phyloP scores from a whole-genome alignment of 768 basidiomycete genomes.

The Crassisporium funariophilum region DNA sequence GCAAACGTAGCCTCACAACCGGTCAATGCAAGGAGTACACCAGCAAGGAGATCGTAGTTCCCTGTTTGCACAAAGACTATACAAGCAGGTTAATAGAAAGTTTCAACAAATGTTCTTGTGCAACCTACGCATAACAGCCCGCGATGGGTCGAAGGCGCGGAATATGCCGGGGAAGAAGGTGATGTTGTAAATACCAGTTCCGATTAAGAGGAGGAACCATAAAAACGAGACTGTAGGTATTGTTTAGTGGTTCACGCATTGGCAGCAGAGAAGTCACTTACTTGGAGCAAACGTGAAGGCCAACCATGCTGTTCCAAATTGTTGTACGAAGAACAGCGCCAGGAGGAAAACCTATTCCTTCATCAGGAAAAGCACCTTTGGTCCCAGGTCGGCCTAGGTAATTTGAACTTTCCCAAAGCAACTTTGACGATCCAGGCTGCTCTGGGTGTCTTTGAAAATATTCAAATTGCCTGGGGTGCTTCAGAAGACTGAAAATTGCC shows the following conservation, averaged over 20 bases:
- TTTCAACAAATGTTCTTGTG: background rate
- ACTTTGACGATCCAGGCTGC: too few species aligned
- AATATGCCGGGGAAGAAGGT: constrained; percentile 57
- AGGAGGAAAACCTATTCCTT: constrained; percentile 51
- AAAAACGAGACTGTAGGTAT: constrained; percentile 45
- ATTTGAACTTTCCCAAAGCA: too few species aligned
- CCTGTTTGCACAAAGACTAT: constrained; percentile 66
- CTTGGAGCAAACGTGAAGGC: constrained; percentile 56
- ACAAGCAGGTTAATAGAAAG: background rate
- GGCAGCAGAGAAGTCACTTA: constrained; percentile 22
- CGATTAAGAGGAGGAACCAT: constrained; percentile 56
- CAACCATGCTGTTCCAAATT: constrained; percentile 58
- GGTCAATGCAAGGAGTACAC: constrained; percentile 67
- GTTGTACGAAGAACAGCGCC: constrained; percentile 58
- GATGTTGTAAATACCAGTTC: constrained; percentile 61
- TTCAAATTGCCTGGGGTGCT: too few species aligned
- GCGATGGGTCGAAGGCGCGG: constrained; percentile 67
- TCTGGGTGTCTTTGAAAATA: too few species aligned
- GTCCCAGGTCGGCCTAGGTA: too few species aligned
- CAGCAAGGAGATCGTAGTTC: constrained; percentile 61
- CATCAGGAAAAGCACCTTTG: too few species aligned
- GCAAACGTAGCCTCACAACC: constrained; percentile 73
- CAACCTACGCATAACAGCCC: constrained; percentile 59
- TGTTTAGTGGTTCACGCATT: background rate
- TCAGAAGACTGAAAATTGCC: too few species aligned